Base-by-base conservation (phyloP, 805 yeast species). In the Hanseniaspora hatyaiensis region DNA sequence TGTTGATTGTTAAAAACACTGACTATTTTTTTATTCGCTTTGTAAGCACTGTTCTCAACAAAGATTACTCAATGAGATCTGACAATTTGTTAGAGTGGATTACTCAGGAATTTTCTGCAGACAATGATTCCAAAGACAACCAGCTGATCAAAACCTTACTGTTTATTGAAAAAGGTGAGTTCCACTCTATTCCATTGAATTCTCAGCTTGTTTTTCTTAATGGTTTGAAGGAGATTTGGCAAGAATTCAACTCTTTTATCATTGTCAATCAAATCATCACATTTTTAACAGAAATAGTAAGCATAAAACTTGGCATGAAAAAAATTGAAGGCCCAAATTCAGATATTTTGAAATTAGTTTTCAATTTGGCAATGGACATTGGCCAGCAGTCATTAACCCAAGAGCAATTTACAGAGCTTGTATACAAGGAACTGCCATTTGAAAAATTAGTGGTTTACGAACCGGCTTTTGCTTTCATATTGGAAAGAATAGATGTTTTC, bases 111-210 rank as follows among this genome's bases (percentile, higher is more conserved):
- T 33, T 34, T 18, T 50, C 26, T 15, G 40, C 47, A 26, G 38
- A 45, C 23, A 42, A 50, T 28, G 30, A 39, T 23, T 49, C 49
- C 15, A 52, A 62, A 41, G 58, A 55, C 36, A 24, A 55, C 11
- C 53, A 61, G 33, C 67, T 65, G 16, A 45, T 45, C 26, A 45
- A 45, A 19, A 45, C 49, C 3, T 16, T 45, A 19, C 12, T 94
- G 0, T 92, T 89, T 60, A 74, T 77, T 50, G 94, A 85, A 54
- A 68, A 74, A 49, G 70, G 86, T 9, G 71, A 74, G 55, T 79
- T 80, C 11, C 55, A 57, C 12, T 38, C 49, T 3, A 34, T 63
- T 15, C 52, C 52, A 1, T 40, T 50, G 18, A 52, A 45, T 6
- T 19, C 23, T 16, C 49, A 45, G 18, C 16, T 37, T 8, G 52